Percentiles rank a stretch among this genome's conserved stretches.
These are phyloP conservation scores for Penicillium aurantiogriseum DNA, from an alignment of 2,329 filamentous ascomycete species.

Conservation along the genomic window DNA sequence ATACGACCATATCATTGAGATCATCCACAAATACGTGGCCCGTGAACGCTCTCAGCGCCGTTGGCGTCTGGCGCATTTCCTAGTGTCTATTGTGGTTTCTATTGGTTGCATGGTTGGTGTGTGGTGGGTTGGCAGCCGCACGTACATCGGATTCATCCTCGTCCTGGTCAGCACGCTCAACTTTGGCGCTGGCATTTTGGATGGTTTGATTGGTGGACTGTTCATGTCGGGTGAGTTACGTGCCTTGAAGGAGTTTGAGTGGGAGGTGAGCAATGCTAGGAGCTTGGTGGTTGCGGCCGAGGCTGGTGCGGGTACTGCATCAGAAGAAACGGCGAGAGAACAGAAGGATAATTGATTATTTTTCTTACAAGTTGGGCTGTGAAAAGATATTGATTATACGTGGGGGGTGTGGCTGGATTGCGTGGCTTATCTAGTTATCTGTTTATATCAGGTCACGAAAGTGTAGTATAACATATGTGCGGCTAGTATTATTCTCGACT, in stretches of 20 bases:
- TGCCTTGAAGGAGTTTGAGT: constrained; percentile 85
- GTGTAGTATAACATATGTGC: neutral
- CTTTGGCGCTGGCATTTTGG: constrained; percentile 71
- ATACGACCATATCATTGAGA: constrained; percentile 71
- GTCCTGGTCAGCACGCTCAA: constrained; percentile 76
- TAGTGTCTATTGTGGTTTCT: constrained; percentile 63
- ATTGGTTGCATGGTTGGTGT: constrained; percentile 75
- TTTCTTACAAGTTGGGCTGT: too few species aligned
- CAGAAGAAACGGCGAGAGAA: neutral
- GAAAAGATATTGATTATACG: neutral
- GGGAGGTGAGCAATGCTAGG: constrained; percentile 76
- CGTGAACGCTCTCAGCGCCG: constrained; percentile 72
- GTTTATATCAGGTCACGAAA: neutral
- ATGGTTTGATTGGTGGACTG: constrained; percentile 80
- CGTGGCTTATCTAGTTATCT: neutral
- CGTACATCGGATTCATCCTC: constrained; percentile 76
- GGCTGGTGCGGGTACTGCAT: neutral
- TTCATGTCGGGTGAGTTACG: constrained; percentile 84
- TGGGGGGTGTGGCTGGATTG: neutral
- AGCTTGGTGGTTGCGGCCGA: constrained; percentile 22
- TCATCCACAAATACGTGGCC: constrained; percentile 65
- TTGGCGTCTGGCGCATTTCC: constrained; percentile 73
- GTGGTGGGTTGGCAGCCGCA: constrained; percentile 72
- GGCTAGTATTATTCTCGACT: neutral
- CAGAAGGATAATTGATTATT: constrained; percentile 1